Conservation (phyloP, 2,329 filamentous ascomycete species). For the Sporothrix inflata region DNA sequence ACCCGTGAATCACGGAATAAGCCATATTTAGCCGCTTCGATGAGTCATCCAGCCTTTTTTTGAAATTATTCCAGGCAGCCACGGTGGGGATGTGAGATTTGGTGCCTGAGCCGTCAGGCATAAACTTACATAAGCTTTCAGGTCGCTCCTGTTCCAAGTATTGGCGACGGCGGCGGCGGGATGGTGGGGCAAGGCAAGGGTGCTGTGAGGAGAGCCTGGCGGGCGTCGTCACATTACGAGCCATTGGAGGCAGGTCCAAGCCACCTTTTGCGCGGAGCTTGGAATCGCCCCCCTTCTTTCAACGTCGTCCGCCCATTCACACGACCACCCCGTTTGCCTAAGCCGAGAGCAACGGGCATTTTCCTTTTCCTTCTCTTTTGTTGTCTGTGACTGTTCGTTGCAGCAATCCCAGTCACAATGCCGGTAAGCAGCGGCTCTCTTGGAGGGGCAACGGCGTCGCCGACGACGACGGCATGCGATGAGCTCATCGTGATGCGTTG, state of each 20-base stretch:
- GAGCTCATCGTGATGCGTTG: neutral
- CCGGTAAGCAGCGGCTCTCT: conserved; percentile 14
- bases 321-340: conserved; percentile 12
- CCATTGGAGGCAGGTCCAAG: conserved; percentile 17
- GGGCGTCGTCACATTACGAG: conserved; percentile 12
- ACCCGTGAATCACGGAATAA: conserved; percentile 4
- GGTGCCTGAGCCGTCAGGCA: conserved; percentile 6
- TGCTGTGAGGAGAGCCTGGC: conserved; percentile 1
- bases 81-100: neutral
- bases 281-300: conserved; percentile 17
- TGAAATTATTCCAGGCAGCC: conserved; percentile 14
- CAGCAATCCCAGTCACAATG: conserved; percentile 19
- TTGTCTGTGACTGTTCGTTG: conserved; percentile 7
- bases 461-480: too few relatives aligned
- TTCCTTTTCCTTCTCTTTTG: neutral
- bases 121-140: neutral
- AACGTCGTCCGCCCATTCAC: neutral
- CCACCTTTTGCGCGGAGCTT: conserved; percentile 20
- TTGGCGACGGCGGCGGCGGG: neutral
- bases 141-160: neutral
- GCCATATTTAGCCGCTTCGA: neutral
- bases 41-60: conserved; percentile 20
- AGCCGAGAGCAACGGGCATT: neutral
- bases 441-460: neutral
- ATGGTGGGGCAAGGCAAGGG: conserved; percentile 20